Evolutionary conservation across 306 rosid genomes (phyloP).

Genomic region (Oxytropis ochrocephala): DNA sequence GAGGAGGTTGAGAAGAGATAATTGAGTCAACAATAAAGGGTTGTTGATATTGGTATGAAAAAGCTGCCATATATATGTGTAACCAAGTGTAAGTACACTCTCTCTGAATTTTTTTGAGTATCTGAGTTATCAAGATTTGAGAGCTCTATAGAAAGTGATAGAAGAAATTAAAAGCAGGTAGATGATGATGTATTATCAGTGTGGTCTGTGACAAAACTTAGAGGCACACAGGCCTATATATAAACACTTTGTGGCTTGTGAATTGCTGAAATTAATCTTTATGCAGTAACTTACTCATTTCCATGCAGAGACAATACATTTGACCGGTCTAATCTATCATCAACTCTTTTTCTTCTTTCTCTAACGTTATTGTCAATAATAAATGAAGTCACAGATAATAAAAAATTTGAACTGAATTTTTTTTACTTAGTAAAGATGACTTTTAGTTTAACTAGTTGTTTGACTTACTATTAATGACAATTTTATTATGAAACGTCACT

Average conservation of each 20-base stretch:
- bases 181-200: slow-evolving; percentile 20
- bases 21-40: slow-evolving; percentile 47
- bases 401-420: neutral
- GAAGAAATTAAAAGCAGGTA: slow-evolving; percentile 4
- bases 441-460: neutral
- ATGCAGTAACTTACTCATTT: neutral
- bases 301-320: slow-evolving; percentile 28
- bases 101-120: slow-evolving; percentile 16
- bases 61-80: slow-evolving; percentile 62
- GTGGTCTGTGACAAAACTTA: slow-evolving; percentile 32
- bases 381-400: neutral
- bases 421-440: neutral
- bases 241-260: slow-evolving; percentile 18
- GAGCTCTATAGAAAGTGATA: slow-evolving; percentile 31
- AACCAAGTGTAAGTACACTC: neutral
- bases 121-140: neutral
- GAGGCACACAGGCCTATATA: slow-evolving; percentile 39
- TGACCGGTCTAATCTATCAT: slow-evolving; percentile 42
- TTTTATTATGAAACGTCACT: too few species aligned
- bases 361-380: slow-evolving; percentile 1
- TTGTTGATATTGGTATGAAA: slow-evolving; percentile 40
- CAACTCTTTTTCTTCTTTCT: neutral
- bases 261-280: slow-evolving; percentile 11
- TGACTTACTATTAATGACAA: neutral
- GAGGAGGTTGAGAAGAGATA: neutral